These are phyloP conservation scores for Ophiostoma australiae DNA, from an alignment of 2,329 filamentous ascomycete species.

Conservation along the genomic window DNA sequence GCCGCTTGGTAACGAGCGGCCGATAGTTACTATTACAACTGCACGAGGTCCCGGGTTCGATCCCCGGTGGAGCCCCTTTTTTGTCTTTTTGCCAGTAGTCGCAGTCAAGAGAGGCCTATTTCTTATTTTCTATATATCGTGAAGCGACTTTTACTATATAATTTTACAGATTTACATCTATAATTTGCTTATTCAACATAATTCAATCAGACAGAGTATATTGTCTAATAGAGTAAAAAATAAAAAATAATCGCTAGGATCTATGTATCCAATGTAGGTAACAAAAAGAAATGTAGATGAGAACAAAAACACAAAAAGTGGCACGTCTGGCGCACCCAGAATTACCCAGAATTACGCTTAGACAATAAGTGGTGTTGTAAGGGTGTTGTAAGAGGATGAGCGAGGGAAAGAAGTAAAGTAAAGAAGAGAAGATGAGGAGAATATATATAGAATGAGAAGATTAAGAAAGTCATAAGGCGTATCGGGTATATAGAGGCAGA, in stretches of 20 bases:
- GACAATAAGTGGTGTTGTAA: conserved; percentile 3
- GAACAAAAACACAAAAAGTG: background rate
- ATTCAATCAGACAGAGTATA: background rate
- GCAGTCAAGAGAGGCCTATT: background rate
- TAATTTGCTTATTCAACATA: background rate
- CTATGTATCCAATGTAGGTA: background rate
- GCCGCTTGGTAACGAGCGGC: background rate
- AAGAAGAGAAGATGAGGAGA: background rate
- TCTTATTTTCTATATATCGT: background rate
- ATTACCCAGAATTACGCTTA: background rate
- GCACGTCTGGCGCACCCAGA: conserved; percentile 1
- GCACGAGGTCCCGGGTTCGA: conserved; percentile 20
- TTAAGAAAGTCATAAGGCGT: conserved; percentile 10
- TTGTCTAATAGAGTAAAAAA: background rate
- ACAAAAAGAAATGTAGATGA: background rate
- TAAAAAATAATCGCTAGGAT: background rate
- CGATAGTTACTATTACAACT: conserved; percentile 12
- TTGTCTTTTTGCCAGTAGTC: background rate
- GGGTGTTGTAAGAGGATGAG: background rate
- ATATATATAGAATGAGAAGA: background rate
- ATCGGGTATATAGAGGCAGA: conserved; percentile 6
- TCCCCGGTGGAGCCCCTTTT: conserved; percentile 16
- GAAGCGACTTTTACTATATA: too few species aligned
- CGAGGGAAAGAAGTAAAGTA: conserved; percentile 8
- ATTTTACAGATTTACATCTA: too few species aligned